Conservation (phyloP, 805 yeast genomes). For the Candida peoriensis region DNA sequence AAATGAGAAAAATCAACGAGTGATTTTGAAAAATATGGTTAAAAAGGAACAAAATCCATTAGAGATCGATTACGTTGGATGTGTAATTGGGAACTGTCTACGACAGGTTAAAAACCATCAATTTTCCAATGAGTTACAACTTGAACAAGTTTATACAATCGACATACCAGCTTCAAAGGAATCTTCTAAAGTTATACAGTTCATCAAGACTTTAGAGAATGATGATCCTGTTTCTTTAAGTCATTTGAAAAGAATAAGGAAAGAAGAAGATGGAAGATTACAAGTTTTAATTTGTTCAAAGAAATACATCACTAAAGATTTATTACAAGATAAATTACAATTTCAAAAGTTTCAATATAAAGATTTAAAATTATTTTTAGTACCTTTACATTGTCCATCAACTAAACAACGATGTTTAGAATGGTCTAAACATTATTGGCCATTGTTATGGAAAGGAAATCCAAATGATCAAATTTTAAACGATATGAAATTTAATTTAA, state of each 20-base stretch:
- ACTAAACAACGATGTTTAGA: constrained; percentile 58
- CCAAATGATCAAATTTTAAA: constrained; percentile 69
- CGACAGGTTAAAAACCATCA: constrained; percentile 36
- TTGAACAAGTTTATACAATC: constrained; percentile 44
- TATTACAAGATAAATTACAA: constrained; percentile 20
- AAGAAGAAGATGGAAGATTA: constrained; percentile 26
- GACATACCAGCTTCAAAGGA: constrained; percentile 33
- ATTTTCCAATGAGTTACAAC: constrained; percentile 19
- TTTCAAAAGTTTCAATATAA: constrained; percentile 15
- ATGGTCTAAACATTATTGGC: constrained; percentile 80
- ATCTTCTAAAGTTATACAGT: not conserved
- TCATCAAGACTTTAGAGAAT: constrained; percentile 9
- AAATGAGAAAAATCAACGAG: too few species aligned
- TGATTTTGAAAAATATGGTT: too few species aligned
- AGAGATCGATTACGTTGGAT: constrained; percentile 39
- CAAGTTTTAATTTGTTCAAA: constrained; percentile 41
- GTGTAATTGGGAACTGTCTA: constrained; percentile 40
- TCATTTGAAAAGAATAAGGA: constrained; percentile 54
- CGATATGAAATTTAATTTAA: constrained; percentile 46
- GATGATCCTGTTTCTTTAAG: constrained; percentile 25
- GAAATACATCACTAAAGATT: constrained; percentile 24
- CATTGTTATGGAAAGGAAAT: constrained; percentile 90
- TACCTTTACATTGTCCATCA: constrained; percentile 63
- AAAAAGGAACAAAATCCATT: constrained; percentile 30
- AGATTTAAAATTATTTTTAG: constrained; percentile 23